A percentile compares a stretch with the other conserved stretches of the same genome.
Conservation (phyloP, 345 rosid species). For the Heritiera littoralis region DNA sequence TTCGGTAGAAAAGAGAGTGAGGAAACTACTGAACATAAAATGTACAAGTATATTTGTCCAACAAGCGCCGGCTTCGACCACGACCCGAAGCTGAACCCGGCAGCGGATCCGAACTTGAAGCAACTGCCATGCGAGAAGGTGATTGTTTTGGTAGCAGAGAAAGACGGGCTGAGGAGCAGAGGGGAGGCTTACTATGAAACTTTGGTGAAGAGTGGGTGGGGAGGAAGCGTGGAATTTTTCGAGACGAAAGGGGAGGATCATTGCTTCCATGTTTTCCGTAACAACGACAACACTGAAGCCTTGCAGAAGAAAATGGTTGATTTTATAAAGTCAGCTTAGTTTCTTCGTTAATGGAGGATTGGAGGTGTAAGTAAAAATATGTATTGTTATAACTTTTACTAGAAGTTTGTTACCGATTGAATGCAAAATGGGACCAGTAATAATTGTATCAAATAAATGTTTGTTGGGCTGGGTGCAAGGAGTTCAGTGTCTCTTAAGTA, state of each 20-base stretch:
- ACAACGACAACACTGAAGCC: constrained; percentile 21
- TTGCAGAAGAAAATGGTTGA: constrained; percentile 29
- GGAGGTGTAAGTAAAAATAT: no score
- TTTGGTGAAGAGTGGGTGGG: constrained; percentile 37
- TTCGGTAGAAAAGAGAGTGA: constrained; percentile 32
- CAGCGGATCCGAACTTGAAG: constrained; percentile 23
- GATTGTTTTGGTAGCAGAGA: constrained; percentile 40
- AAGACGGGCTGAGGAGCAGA: constrained; percentile 29
- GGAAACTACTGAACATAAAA: constrained; percentile 15
- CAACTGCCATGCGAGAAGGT: constrained; percentile 32
- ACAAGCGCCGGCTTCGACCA: constrained; percentile 31
- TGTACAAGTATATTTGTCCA: constrained; percentile 37
- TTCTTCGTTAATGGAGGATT: background rate
- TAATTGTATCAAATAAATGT: no score
- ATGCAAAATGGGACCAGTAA: no score
- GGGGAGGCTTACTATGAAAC: constrained; percentile 36
- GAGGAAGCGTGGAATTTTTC: constrained; percentile 31
- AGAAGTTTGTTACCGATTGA: no score
- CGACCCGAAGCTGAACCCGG: constrained; percentile 41
- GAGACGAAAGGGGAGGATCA: constrained; percentile 41
- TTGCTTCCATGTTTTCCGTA: constrained; percentile 34
- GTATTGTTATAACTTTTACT: no score
- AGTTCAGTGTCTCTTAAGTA: no score
- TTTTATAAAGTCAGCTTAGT: constrained; percentile 16
- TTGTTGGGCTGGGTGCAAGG: no score